Conservation (phyloP, 2,329 filamentous ascomycete species). For the Aspergillus oerlinghausenensis region DNA sequence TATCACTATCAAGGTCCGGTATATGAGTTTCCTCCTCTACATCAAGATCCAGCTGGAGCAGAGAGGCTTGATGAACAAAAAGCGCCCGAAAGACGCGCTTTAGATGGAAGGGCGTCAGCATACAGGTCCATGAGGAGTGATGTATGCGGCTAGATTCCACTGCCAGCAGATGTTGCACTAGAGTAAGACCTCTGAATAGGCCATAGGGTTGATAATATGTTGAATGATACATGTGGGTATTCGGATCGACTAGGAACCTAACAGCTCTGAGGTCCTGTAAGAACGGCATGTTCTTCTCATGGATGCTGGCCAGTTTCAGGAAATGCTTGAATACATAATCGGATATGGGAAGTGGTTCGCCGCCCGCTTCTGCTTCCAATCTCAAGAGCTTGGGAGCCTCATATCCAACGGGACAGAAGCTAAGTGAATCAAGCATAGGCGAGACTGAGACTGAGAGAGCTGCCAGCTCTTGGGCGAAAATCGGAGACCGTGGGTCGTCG, state of each 20-base stretch:
- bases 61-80: neutral
- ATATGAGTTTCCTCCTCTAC: neutral
- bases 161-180: neutral
- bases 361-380: neutral
- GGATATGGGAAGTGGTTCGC: neutral
- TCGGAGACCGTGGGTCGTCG: neutral
- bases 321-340: neutral
- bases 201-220: conserved; percentile 2
- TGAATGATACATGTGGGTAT: neutral
- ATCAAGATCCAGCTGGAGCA: neutral
- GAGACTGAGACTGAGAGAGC: neutral
- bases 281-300: neutral
- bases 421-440: neutral
- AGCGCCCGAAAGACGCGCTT: neutral
- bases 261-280: neutral
- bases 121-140: neutral
- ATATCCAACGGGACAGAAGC: neutral
- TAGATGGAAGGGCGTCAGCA: neutral
- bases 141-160: neutral
- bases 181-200: neutral
- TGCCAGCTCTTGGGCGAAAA: neutral
- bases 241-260: neutral
- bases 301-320: neutral
- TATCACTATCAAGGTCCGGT: neutral
- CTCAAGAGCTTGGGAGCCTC: neutral